phyloP scores from a whole-genome alignment of 139 green algal species.

The Desmodesmus armatus region DNA sequence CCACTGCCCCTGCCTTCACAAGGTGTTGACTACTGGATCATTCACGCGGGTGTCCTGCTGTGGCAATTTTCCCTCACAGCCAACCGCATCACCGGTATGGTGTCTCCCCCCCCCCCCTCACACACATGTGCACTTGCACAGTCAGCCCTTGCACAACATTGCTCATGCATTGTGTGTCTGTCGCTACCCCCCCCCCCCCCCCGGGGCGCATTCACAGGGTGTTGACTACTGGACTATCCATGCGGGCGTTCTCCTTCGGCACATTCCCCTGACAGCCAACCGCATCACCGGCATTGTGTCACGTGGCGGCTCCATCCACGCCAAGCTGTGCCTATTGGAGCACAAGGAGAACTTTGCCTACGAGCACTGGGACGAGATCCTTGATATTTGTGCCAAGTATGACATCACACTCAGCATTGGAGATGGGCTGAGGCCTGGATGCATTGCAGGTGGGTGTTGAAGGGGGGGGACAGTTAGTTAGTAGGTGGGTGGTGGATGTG shows the following conservation, averaged over 20 bases:
- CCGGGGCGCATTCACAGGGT: constrained; percentile 77
- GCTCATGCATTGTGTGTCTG: no score
- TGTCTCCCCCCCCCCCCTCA: constrained; percentile 93
- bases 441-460: constrained; percentile 75
- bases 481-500: no score
- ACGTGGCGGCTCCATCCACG: constrained; percentile 95
- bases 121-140: no score
- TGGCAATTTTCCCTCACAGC: constrained; percentile 92
- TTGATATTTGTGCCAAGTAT: constrained; percentile 95
- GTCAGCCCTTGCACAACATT: no score
- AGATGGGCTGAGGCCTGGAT: constrained; percentile 91
- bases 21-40: constrained; percentile 98
- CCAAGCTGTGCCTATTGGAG: constrained; percentile 93
- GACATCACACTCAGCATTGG: constrained; percentile 94
- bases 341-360: constrained; percentile 99
- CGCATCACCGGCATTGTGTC: constrained; percentile 96
- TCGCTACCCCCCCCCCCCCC: no score
- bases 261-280: constrained; percentile 92
- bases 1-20: no score
- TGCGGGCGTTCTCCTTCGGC: constrained; percentile 91
- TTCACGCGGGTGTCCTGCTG: constrained; percentile 96
- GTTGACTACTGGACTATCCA: constrained; percentile 99
- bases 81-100: constrained; percentile 94
- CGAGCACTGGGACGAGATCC: constrained; percentile 98
- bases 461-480: no score